Percentiles rank a stretch among this genome's conserved stretches.
phyloP scores from a whole-genome alignment of 495 filamentous ascomycete species.

The Penicillium angulare region DNA sequence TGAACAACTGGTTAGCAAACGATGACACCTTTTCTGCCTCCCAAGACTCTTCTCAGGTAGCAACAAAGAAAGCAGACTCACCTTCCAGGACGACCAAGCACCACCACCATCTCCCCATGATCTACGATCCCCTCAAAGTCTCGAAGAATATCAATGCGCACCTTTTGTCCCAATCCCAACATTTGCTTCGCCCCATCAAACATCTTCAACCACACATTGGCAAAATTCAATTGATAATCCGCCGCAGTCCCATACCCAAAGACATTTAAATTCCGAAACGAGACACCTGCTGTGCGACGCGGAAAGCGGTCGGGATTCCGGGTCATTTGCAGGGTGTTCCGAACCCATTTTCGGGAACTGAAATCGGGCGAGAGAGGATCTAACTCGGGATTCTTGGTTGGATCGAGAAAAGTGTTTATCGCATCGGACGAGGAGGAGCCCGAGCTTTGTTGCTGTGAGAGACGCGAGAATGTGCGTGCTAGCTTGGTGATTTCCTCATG shows the following conservation, averaged over 20 bases:
- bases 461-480: conserved; percentile 39
- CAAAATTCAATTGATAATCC: conserved; percentile 73
- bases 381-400: conserved; percentile 37
- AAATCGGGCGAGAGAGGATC: conserved; percentile 44
- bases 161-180: conserved; percentile 50
- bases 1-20: not conserved
- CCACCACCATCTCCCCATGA: conserved; percentile 77
- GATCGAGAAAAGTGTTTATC: conserved; percentile 44
- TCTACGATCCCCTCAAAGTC: conserved; percentile 75
- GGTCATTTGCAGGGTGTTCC: conserved; percentile 40
- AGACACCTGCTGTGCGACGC: conserved; percentile 42
- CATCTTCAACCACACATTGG: conserved; percentile 60
- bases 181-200: conserved; percentile 44
- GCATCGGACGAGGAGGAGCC: conserved; percentile 21
- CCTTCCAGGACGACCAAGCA: conserved; percentile 71
- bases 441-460: conserved; percentile 31
- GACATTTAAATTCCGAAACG: conserved; percentile 62
- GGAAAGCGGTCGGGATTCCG: conserved; percentile 45
- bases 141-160: conserved; percentile 70
- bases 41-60: not conserved
- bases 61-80: conserved; percentile 28
- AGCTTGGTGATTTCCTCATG: conserved; percentile 36
- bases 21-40: too few species aligned
- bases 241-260: conserved; percentile 71
- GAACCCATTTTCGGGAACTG: conserved; percentile 47